Base-by-base conservation (phyloP, 1,284 basidiomycete species). In the Naganishia sp. region DNA sequence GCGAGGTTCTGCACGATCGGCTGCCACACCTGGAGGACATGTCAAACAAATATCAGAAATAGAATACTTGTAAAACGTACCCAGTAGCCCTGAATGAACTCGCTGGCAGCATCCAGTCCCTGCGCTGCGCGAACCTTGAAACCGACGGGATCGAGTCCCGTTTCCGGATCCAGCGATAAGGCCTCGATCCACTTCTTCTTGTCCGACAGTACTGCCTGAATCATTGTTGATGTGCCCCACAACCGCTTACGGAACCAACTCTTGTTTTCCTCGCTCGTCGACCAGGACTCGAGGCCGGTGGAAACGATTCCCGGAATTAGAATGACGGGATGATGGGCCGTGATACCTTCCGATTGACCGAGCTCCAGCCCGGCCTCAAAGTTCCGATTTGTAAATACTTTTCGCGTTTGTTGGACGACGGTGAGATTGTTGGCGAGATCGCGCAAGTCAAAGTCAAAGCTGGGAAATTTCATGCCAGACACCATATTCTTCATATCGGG, bases 91-190 rank as follows among this genome's bases (percentile, higher is more conserved):
- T 90, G 88, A 65, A 97, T 89, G 75, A 98, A 96, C 73, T 87
- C 91, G 71, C 89, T 92, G 4, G 84, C 84, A 0, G 84, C 85
- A 61, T 83, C 83, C 0, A 83, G 71, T 0, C 84, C 94, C 78
- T 98, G 92, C 0, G 92, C 93, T 10, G 94, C 92, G 43, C 95
- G 84, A 53, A 98, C 87, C 77, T 93, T 95, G 68, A 88, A 87
- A n/a, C 87, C 90, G 0, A 87, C 85, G 0, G 92, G 92, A 75
- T 99, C 95, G 6, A 99, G 83, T 0, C 95, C 96, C 0, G 94
- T 96, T 44, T 88, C 82, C 0, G 91, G 88, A 78, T 99, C 95
- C 10, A 99, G 85, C 81, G 90, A 88, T 79, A 99, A 86, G 0
- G 94, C 88, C 33, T 87, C 80, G 70, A 98, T 89, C 96, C 96